Conservation (phyloP, 2,329 filamentous ascomycete genomes). For the Tricladium varicosporioides region DNA sequence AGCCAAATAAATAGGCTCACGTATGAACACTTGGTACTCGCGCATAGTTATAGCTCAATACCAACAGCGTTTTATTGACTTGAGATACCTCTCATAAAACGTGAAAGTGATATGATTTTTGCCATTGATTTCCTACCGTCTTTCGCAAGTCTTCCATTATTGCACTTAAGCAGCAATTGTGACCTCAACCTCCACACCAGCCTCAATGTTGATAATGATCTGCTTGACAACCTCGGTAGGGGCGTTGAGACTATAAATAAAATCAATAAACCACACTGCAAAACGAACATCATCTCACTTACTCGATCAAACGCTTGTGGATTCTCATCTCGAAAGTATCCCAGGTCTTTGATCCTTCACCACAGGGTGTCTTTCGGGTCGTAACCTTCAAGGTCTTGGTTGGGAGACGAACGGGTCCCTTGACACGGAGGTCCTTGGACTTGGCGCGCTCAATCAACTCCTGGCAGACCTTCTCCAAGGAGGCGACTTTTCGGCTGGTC, state of each 20-base stretch:
- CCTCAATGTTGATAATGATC: slow-evolving; percentile 95
- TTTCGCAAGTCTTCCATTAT: neutral
- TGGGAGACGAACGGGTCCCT: slow-evolving; percentile 95
- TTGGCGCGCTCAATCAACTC: slow-evolving; percentile 99
- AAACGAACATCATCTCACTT: slow-evolving; percentile 37
- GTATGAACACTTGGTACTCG: neutral
- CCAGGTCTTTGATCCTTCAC: slow-evolving; percentile 99
- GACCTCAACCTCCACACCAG: slow-evolving; percentile 89
- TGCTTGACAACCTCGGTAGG: slow-evolving; percentile 97
- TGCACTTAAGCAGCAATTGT: slow-evolving; percentile 75
- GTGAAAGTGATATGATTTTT: slow-evolving; percentile 20
- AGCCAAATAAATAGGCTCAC: neutral
- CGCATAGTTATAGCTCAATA: neutral
- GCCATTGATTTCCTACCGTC: neutral
- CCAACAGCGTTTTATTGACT: slow-evolving; percentile 13
- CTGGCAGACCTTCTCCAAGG: slow-evolving; percentile 96
- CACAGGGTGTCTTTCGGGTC: slow-evolving; percentile 95
- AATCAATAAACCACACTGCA: slow-evolving; percentile 17
- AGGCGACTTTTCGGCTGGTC: slow-evolving; percentile 88
- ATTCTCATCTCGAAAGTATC: slow-evolving; percentile 99
- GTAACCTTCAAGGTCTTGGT: slow-evolving; percentile 84
- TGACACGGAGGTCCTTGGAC: slow-evolving; percentile 96
- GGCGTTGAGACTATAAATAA: slow-evolving; percentile 69
- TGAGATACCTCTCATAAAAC: slow-evolving; percentile 19
- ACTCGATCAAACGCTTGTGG: slow-evolving; percentile 97